Evolutionary conservation across 139 green algal genomes (phyloP), one percentile per base, ranked within the genome.

Genomic region (Microglena sp.): DNA sequence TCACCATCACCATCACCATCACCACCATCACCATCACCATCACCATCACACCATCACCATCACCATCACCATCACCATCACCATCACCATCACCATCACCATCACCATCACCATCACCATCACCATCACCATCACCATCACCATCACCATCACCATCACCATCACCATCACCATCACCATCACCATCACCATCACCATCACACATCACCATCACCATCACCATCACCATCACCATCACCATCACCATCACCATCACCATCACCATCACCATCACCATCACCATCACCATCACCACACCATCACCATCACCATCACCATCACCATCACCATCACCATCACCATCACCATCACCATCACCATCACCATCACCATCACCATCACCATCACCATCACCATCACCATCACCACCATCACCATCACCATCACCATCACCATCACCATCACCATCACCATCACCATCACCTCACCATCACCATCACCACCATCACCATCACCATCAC

Each of bases 281-380:
- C 40, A 50, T 50, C 40, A 50, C 40, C 40, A 50, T 50, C 40
- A 50, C 40, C 40, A 50, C 40, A n/a, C n/a, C n/a, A n/a, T n/a
- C n/a, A n/a, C n/a, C n/a, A n/a, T n/a, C n/a, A n/a, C n/a, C n/a
- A n/a, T 50, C 40, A 50, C 40, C 40, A 50, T 50, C 40, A 50
- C 40, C 40, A 50, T 50, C 40, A 50, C 40, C 40, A 50, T 50
- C 40, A 50, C 40, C 40, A 50, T 50, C 40, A 50, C 40, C 40
- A 50, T 50, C 40, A 50, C 40, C 40, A 50, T 50, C 40, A 50
- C 40, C 40, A 50, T 50, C 40, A 50, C 40, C 40, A 50, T 50
- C 40, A 50, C 40, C 40, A 50, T 50, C 40, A 50, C 40, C 40
- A 50, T 50, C 40, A 50, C 40, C 40, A 50, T 50, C 40, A 50